Percentiles rank a stretch among this genome's conserved stretches.
phyloP scores from a whole-genome alignment of 495 filamentous ascomycete species.

The Umbilicaria muhlenbergii region DNA sequence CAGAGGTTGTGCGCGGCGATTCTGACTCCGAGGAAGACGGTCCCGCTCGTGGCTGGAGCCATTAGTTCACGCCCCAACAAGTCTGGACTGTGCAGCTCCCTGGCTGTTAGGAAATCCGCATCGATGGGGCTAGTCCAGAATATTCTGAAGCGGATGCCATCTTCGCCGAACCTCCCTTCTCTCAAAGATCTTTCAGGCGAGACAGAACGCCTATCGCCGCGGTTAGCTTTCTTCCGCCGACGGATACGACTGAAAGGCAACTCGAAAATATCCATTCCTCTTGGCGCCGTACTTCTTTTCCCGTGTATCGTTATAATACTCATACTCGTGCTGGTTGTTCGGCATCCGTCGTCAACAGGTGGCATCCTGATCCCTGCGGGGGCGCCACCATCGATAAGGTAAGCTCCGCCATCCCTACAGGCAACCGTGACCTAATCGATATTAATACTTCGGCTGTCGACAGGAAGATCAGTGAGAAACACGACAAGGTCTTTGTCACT shows the following conservation, averaged over 20 bases:
- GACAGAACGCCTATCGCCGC: slow-evolving; percentile 34
- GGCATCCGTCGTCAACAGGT: slow-evolving; percentile 70
- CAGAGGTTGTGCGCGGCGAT: no score
- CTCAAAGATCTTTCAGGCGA: slow-evolving; percentile 41
- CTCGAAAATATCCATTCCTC: slow-evolving; percentile 82
- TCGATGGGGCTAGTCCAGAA: slow-evolving; percentile 49
- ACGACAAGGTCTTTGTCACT: slow-evolving; percentile 90
- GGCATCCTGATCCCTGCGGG: slow-evolving; percentile 80
- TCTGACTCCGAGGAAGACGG: no score
- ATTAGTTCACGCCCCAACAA: no score
- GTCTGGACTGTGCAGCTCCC: no score
- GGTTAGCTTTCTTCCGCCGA: slow-evolving; percentile 73
- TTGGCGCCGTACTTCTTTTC: slow-evolving; percentile 86
- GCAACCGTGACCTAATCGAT: slow-evolving; percentile 4
- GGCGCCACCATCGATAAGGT: slow-evolving; percentile 85
- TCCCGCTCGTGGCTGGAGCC: no score
- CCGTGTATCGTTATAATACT: slow-evolving; percentile 82
- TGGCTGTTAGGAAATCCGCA: background rate
- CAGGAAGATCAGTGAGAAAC: slow-evolving; percentile 92
- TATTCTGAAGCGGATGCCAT: slow-evolving; percentile 47
- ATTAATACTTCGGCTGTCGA: background rate
- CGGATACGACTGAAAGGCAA: slow-evolving; percentile 88
- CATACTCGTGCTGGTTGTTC: slow-evolving; percentile 78
- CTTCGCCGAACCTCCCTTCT: slow-evolving; percentile 39
- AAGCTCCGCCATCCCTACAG: slow-evolving; percentile 15